These are phyloP conservation scores for Leptomonas pyrrhocoris DNA, from an alignment of 208 protist genomes.

Conservation along the genomic window DNA sequence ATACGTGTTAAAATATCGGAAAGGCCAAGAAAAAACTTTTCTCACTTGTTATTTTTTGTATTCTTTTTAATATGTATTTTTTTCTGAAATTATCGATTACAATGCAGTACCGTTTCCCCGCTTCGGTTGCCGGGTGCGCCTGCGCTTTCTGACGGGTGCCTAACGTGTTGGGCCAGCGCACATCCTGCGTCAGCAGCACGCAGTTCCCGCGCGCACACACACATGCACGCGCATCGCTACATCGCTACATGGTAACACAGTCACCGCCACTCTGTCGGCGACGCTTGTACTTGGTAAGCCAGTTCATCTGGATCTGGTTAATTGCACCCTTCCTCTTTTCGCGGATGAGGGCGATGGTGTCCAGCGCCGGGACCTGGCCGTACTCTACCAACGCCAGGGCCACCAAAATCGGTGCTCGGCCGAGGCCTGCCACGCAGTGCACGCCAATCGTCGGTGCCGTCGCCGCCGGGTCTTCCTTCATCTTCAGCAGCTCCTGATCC, in stretches of 20 bases:
- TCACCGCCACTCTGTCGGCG: conserved; percentile 41
- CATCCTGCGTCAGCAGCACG: too few species aligned
- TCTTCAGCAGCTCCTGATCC: conserved; percentile 53
- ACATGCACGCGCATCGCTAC: too few species aligned
- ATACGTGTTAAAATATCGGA: too few species aligned
- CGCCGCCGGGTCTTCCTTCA: conserved; percentile 21
- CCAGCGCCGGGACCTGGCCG: conserved; percentile 69
- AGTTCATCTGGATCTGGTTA: conserved; percentile 92
- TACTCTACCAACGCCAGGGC: conserved; percentile 92
- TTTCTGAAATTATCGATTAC: too few species aligned
- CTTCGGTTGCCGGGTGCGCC: too few species aligned
- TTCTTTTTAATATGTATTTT: too few species aligned
- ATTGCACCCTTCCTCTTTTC: conserved; percentile 86
- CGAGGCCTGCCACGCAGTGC: conserved; percentile 93
- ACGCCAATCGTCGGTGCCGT: conserved; percentile 72
- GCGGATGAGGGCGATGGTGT: conserved; percentile 85
- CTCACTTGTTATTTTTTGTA: too few species aligned
- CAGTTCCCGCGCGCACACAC: too few species aligned
- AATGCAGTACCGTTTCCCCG: too few species aligned
- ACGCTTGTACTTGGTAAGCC: conserved; percentile 89
- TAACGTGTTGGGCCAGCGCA: too few species aligned
- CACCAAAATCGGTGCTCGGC: conserved; percentile 91
- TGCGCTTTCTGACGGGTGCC: too few species aligned
- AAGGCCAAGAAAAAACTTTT: too few species aligned
- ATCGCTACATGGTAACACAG: conserved; percentile 81